Conservation (phyloP, 176 grass and related monocot genomes). For the Bonia amplexicaulis region DNA sequence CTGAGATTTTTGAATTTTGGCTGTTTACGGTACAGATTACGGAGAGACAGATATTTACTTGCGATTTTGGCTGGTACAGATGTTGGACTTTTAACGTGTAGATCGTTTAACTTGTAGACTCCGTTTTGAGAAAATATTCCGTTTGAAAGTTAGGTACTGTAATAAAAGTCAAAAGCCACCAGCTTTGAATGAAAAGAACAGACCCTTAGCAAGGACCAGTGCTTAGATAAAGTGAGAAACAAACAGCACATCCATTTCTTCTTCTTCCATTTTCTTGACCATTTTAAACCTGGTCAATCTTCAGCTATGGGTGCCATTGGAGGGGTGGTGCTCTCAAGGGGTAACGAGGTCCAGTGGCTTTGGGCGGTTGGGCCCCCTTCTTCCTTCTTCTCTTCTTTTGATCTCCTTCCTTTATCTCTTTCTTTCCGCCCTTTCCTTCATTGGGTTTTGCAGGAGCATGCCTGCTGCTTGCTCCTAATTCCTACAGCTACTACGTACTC, state of each 20-base stretch:
- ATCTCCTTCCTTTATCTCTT: slow-evolving; percentile 10
- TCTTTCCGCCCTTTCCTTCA: slow-evolving; percentile 6
- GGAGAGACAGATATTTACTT: too few species aligned
- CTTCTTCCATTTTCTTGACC: neutral
- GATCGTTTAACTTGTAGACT: too few species aligned
- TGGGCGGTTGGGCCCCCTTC: slow-evolving; percentile 6
- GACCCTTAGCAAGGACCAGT: neutral
- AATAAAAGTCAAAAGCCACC: too few species aligned
- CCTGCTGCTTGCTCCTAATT: neutral
- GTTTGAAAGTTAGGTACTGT: too few species aligned
- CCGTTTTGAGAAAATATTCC: too few species aligned
- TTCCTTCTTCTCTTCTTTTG: slow-evolving; percentile 41
- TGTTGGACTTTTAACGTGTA: too few species aligned
- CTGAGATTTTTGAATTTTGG: too few species aligned
- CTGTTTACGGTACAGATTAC: too few species aligned
- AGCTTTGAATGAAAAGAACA: too few species aligned
- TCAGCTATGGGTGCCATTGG: neutral
- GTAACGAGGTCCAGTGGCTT: slow-evolving; percentile 14
- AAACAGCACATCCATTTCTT: neutral
- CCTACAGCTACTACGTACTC: neutral
- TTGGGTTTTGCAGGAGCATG: slow-evolving; percentile 55
- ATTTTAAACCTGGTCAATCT: slow-evolving; percentile 21
- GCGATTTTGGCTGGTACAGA: too few species aligned
- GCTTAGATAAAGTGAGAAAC: neutral
- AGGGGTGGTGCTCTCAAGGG: neutral